phyloP scores from a whole-genome alignment of 139 green algal species.

The Zygnema circumcarinatum region DNA sequence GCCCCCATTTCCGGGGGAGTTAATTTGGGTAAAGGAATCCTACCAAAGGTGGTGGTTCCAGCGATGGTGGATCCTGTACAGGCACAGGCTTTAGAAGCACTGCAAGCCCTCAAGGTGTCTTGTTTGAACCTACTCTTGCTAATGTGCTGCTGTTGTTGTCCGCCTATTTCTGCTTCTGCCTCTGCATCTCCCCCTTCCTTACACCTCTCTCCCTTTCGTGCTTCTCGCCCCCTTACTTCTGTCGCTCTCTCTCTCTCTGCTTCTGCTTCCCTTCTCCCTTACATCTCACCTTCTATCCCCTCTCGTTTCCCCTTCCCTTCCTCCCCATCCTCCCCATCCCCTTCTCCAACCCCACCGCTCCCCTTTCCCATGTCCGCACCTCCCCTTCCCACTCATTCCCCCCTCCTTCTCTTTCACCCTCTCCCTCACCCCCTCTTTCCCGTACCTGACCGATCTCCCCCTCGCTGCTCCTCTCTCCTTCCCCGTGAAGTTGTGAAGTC shows the following conservation, averaged over 20 bases:
- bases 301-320: neutral
- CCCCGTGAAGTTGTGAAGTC: too few relatives aligned
- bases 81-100: conserved; percentile 37
- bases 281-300: too few relatives aligned
- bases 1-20: neutral
- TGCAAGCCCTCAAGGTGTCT: conserved; percentile 49
- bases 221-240: neutral
- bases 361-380: too few relatives aligned
- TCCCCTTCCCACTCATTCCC: too few relatives aligned
- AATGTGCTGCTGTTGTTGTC: neutral
- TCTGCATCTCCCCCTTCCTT: neutral
- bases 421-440: too few relatives aligned
- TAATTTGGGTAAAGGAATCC: neutral
- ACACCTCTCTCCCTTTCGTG: too few relatives aligned
- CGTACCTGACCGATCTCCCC: too few relatives aligned
- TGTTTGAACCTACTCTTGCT: neutral
- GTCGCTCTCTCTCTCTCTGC: neutral
- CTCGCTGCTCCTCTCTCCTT: too few relatives aligned
- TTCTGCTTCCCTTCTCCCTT: neutral
- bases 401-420: neutral
- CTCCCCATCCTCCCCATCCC: neutral
- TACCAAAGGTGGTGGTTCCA: conserved; percentile 37
- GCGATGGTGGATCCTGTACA: conserved; percentile 34
- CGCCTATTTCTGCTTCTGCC: too few relatives aligned
- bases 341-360: neutral